Evolutionary conservation across 192 early-diverging fungal genomes (phyloP), one percentile per base, ranked within the genome.

Genomic region (Coemansia sp.): DNA sequence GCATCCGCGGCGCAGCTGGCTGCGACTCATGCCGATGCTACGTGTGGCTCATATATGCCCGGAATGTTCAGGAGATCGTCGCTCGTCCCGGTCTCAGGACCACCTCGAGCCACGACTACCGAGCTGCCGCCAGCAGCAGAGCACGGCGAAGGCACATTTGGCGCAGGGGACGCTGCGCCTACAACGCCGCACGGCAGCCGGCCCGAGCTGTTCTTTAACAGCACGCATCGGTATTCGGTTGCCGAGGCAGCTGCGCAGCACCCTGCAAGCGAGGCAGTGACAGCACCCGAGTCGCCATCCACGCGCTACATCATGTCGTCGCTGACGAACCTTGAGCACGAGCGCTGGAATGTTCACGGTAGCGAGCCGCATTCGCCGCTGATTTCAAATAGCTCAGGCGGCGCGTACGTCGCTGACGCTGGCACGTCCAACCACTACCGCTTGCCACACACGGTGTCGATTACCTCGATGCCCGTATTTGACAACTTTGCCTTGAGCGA

Each of bases 251-350:
- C 31, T 22, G 25, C 61, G 19, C 60, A 31, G 14, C 33, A 43
- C 10, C 54, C 44, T 5, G 21, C 35, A 5, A 40, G 35, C 16
- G 14, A n/a, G 16, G 18, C 61, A 21, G 30, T 61, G 4, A 40
- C 61, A 4, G 65, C 60, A 21, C 74, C 74, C 11, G 65, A 55
- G 19, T 77, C 74, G 1, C 74, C 74, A 5, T 63, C 61, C 5
- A 45, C 32, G 6, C 64, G 64, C 24, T 53, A 71, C 19, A 27
- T 71, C 1, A 25, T 60, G n/a, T 60, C 74, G 4, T 67, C 69
- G 18, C 69, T 77, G 18, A 64, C 64, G 7, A 62, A 64, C 33
- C 40, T 71, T 5, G 74, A 77, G 30, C 52, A 54, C 22, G 21
- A 35, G 45, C 45, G 31, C 14, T 59, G 57, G 57, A 32, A 49